Conservation (phyloP, 2,329 filamentous ascomycete species). For the Tolypocladium album region DNA sequence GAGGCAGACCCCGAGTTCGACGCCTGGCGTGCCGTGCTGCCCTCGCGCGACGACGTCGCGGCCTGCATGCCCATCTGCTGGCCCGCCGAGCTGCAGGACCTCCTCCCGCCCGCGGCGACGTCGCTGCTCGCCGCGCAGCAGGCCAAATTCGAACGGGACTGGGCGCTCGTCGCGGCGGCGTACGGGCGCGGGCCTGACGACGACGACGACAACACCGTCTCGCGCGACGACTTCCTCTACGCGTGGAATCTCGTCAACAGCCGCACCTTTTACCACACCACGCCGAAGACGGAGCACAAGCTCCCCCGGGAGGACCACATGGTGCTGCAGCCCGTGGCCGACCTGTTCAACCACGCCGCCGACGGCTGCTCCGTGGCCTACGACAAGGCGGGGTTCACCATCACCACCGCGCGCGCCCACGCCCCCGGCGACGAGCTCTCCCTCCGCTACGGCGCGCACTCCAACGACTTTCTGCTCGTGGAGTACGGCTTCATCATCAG, state of each 20-base stretch:
- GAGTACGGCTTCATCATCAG: constrained; percentile 49
- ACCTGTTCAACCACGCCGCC: constrained; percentile 55
- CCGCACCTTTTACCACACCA: constrained; percentile 49
- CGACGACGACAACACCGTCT: constrained; percentile 7
- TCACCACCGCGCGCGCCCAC: constrained; percentile 41
- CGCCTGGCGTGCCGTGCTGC: constrained; percentile 58
- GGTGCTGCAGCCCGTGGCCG: constrained; percentile 60
- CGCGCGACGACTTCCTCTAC: constrained; percentile 36
- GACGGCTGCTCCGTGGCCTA: constrained; percentile 43
- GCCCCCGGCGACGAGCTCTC: constrained; percentile 51
- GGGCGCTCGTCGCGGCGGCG: constrained; percentile 20
- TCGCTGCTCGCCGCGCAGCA: constrained; percentile 42
- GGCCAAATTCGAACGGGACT: constrained; percentile 30
- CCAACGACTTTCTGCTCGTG: constrained; percentile 58
- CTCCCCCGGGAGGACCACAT: constrained; percentile 46
- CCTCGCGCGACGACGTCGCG: constrained; percentile 47
- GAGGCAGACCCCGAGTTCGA: constrained; percentile 35
- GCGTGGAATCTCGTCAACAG: constrained; percentile 52
- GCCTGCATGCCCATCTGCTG: constrained; percentile 35
- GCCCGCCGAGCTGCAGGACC: constrained; percentile 28
- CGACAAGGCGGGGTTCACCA: constrained; percentile 38
- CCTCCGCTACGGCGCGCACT: constrained; percentile 58
- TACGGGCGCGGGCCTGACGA: constrained; percentile 5
- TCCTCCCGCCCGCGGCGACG: constrained; percentile 31
- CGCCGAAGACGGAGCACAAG: constrained; percentile 28